Base-by-base conservation (phyloP, 2,329 filamentous ascomycete species). In the Aspergillus versicolor region DNA sequence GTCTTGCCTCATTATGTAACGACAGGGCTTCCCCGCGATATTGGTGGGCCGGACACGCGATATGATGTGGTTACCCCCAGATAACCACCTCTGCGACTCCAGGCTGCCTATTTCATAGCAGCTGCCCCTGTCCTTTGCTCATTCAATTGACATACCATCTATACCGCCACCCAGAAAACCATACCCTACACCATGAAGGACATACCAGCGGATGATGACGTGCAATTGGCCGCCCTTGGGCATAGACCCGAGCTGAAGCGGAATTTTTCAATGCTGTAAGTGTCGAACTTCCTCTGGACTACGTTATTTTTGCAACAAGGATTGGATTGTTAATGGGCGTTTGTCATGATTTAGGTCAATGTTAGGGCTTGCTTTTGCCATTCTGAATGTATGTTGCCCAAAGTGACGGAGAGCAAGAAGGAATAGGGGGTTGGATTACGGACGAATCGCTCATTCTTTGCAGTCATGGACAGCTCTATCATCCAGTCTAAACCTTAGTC, bases 341-440 rank as follows among this genome's bases (percentile, higher is more conserved):
- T 30, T 7, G 13, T 21, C 24, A 17, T 50, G 32, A 43, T 32
- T 37, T 52, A 74, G 72, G 53, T 81, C 83, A 24, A 86, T 87
- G 83, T 74, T 86, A 40, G 84, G 83, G 15, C 74, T 86, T 56
- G 84, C 83, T 5, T 87, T 86, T 67, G 84, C 84, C 12, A 86
- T 86, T 62, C 68, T 87, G 46, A 87, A 87, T 66, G 72, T 74
- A 71, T 32, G 70, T 63, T 49, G 47, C 37, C 17, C n/a, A 43
- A 43, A 46, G 21, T 11, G 24, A 34, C 12, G 19, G 30, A 22
- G 24, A 17, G 21, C 22, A 27, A n/a, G 6, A 50, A 8, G 38
- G 24, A 32, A 42, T 17, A 6, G 46, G 22, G 22, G 22, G 19
- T 24, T 21, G 46, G 44, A 38, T 37, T 41, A 45, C 37, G 62